Conservation (phyloP, 176 grass and related monocot species). For the Musa beccarii region DNA sequence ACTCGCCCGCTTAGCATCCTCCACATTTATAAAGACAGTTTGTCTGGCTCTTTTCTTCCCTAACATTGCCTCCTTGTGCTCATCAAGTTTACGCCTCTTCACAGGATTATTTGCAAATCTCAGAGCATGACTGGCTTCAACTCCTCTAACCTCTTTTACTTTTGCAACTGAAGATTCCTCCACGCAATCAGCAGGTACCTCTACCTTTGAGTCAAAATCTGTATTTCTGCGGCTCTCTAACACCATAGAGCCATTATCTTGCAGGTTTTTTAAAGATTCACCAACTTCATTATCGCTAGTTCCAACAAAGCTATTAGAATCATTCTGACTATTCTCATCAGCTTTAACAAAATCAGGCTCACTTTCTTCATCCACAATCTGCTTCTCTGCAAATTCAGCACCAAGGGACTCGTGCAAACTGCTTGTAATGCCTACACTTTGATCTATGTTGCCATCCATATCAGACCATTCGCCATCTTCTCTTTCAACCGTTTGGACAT, state of each 20-base stretch:
- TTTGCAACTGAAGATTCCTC: conserved; percentile 29
- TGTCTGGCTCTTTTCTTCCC: conserved; percentile 88
- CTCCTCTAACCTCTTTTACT: conserved; percentile 73
- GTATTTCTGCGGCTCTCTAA: conserved; percentile 22
- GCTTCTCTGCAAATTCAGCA: conserved; percentile 29
- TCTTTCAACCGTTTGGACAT: conserved; percentile 52
- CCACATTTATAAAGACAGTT: conserved; percentile 90
- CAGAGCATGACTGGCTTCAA: conserved; percentile 82
- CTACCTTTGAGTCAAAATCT: conserved; percentile 37
- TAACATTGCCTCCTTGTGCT: conserved; percentile 87
- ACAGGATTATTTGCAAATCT: conserved; percentile 66
- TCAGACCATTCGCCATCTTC: conserved; percentile 99
- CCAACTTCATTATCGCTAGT: conserved; percentile 40
- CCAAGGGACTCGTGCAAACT: conserved; percentile 38
- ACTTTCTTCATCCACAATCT: conserved; percentile 41
- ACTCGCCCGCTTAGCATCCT: conserved; percentile 88
- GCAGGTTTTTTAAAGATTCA: conserved; percentile 40
- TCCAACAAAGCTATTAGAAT: conserved; percentile 22
- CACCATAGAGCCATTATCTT: conserved; percentile 19
- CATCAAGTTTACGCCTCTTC: conserved; percentile 79
- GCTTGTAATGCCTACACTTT: conserved; percentile 31
- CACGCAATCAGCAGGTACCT: conserved; percentile 29
- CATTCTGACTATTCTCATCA: conserved; percentile 26
- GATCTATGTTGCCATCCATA: conserved; percentile 55
- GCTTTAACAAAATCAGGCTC: conserved; percentile 31